These are phyloP conservation scores for Tilletiaria anomala DNA, from an alignment of 1,284 basidiomycete species.

Conservation along the genomic window DNA sequence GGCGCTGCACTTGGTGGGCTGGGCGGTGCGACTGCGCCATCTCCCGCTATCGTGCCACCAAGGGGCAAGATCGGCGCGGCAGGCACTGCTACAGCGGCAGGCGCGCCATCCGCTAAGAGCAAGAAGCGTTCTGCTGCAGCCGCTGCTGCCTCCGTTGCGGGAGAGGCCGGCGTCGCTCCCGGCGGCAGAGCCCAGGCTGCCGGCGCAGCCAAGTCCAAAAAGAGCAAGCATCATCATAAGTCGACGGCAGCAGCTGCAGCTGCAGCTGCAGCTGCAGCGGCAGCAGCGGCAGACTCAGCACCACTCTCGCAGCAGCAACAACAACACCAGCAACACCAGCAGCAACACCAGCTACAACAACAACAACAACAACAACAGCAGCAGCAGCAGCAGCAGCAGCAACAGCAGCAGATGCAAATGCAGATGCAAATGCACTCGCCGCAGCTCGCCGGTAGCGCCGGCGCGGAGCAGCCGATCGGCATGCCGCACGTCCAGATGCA, in stretches of 20 bases:
- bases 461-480: too few relatives aligned
- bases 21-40: background rate
- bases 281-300: background rate
- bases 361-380: conserved; percentile 4
- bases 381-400: conserved; percentile 4
- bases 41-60: background rate
- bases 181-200: conserved; percentile 14
- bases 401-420: background rate
- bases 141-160: conserved; percentile 42
- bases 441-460: too few relatives aligned
- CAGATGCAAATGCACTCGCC: background rate
- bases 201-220: conserved; percentile 14
- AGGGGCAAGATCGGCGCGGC: too few relatives aligned
- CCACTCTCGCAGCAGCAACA: too few relatives aligned
- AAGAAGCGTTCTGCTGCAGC: conserved; percentile 53
- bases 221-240: conserved; percentile 31
- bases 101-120: too few relatives aligned
- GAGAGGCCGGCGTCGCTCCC: conserved; percentile 1
- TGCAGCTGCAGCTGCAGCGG: background rate
- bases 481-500: conserved; percentile 1
- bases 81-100: too few relatives aligned
- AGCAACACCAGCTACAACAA: conserved; percentile 1
- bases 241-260: background rate
- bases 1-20: background rate
- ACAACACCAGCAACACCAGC: conserved; percentile 3